phyloP scores from a whole-genome alignment of 2,329 filamentous ascomycete genomes.

The Fusarium praegraminearum region DNA sequence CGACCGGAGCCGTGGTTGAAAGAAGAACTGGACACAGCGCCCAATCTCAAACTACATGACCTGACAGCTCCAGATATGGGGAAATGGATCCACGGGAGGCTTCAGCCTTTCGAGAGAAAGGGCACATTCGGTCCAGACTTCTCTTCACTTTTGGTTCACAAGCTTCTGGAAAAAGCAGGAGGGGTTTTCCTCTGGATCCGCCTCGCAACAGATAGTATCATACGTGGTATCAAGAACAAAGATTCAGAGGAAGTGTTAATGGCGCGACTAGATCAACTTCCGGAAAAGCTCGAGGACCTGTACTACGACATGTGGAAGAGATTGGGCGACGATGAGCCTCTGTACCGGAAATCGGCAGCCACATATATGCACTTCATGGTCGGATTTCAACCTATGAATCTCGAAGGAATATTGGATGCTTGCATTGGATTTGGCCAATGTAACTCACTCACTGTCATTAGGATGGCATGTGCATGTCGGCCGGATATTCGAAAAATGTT shows the following conservation, averaged over 20 bases:
- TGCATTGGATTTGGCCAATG: neutral
- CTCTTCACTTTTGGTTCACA: fast-evolving
- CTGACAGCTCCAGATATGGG: neutral
- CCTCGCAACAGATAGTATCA: neutral
- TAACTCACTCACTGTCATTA: no score
- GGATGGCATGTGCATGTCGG: neutral
- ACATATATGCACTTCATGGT: fast-evolving
- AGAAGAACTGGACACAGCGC: neutral
- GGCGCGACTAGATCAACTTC: neutral
- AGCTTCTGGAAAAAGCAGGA: neutral
- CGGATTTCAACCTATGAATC: neutral
- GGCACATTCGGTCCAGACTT: fast-evolving
- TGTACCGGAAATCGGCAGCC: neutral
- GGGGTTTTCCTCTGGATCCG: neutral
- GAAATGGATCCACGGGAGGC: neutral
- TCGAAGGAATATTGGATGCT: no score
- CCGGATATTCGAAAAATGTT: neutral
- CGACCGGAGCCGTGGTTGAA: neutral
- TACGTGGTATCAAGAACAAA: neutral
- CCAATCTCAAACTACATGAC: neutral
- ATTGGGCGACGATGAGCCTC: neutral
- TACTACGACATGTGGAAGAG: neutral
- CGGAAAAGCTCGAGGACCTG: neutral
- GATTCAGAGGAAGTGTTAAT: neutral
- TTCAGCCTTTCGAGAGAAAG: neutral